phyloP scores from a whole-genome alignment of 225 moss, liverwort and hornwort genomes.

The Sphagnum contortum region DNA sequence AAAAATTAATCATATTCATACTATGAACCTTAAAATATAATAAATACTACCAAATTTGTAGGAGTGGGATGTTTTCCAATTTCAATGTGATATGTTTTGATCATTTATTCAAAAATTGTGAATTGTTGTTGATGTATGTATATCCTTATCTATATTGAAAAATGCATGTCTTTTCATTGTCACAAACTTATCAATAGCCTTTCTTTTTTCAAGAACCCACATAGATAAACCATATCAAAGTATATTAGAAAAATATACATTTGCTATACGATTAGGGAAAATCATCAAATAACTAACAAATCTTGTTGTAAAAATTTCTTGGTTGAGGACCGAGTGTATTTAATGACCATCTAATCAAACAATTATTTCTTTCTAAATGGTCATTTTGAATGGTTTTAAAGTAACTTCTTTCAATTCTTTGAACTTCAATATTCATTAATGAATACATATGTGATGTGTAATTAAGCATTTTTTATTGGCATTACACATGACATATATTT shows the following conservation, averaged over 20 bases:
- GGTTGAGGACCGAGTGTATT: background rate
- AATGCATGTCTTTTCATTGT: too few relatives aligned
- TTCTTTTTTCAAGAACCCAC: constrained; percentile 2
- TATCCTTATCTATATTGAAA: background rate
- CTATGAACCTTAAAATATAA: background rate
- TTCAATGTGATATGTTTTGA: background rate
- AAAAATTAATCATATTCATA: background rate
- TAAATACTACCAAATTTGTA: background rate
- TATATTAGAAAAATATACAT: constrained; percentile 3
- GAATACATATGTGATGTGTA: background rate
- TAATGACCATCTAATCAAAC: background rate
- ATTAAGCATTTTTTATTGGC: background rate
- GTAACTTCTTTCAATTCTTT: background rate
- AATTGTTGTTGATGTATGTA: background rate
- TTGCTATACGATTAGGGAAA: background rate
- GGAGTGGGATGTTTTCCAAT: background rate
- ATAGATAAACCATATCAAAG: background rate
- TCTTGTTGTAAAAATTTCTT: background rate
- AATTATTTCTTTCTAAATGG: background rate
- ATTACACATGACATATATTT: too few relatives aligned
- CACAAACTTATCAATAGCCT: background rate
- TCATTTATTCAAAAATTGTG: background rate
- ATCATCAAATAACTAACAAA: background rate
- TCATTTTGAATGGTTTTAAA: background rate
- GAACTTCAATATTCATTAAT: background rate